Base-by-base conservation (phyloP, 2,329 filamentous ascomycete genomes). In the Epichloe sp. region DNA sequence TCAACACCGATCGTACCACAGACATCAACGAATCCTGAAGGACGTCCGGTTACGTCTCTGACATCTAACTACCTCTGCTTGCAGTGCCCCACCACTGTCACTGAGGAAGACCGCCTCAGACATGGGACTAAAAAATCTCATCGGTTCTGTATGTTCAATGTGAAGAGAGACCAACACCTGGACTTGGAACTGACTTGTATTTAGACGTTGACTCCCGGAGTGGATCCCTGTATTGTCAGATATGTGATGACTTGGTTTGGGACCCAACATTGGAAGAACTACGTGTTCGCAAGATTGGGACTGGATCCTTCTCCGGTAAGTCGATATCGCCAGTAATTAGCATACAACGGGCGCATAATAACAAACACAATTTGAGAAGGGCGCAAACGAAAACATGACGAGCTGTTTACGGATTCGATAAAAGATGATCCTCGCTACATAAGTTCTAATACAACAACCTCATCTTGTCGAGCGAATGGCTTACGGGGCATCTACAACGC, bases 401-500 rank as follows among this genome's bases (percentile, higher is more conserved):
- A 89, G 57, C 72, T 85, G 34, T 80, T 84, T 60, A 73, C 73
- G 35, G 82, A 84, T 54, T 70, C 78, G 14, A 68, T 76, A 31
- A 82, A 81, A 57, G 85, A 90, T 53, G 86, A 91, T 56, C 81
- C 88, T 52, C 76, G 80, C 51, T 89, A 87, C 59, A 84, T 95
- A 56, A 78, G 82, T 41, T 76, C 76, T 54, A 94, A 96, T 63
- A 90, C 89, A 12, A 83, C 79, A 31, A 79, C 82, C 52, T 83
- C 87, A 6, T 86, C 88, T 12, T 96, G 91, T 63, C 82, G 87
- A 52, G 89, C 88, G 17, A 89, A 85, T 58, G 91, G 93, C 10
- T 79, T 96, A 40, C 82, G 93, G 37, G 91, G 91, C 35, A 85
- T 98, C 54, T 96, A 95, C 68, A 98, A 97, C 63, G 91, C 95